Evolutionary conservation across 78 protist genomes (phyloP).

Genomic region (Corallochytrium limacisporum): DNA sequence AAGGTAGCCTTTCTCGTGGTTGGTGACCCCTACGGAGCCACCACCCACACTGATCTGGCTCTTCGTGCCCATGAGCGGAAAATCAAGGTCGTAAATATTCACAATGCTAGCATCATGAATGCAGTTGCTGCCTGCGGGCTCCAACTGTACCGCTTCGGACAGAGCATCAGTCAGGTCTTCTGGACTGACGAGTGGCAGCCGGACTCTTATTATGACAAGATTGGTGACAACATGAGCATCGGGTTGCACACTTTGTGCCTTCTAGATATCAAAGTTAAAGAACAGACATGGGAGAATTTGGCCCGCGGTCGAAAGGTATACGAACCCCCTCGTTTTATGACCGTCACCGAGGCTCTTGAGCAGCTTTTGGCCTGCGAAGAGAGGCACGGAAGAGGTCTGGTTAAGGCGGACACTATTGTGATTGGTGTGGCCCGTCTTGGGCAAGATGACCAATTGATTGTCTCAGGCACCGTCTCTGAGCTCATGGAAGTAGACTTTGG

Average conservation of each 20-base stretch:
- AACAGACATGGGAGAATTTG: constrained; percentile 61
- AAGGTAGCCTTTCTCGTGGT: constrained; percentile 95
- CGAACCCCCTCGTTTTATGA: constrained; percentile 97
- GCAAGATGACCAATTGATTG: background rate
- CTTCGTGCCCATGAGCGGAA: background rate
- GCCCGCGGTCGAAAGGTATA: constrained; percentile 65
- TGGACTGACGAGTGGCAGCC: constrained; percentile 87
- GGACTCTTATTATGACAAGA: constrained; percentile 63
- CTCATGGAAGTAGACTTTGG: constrained; percentile 2
- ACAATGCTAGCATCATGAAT: constrained; percentile 98
- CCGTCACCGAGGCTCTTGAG: constrained; percentile 61
- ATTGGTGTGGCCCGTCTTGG: background rate
- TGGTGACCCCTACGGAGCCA: constrained; percentile 84
- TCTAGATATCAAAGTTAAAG: constrained; percentile 96
- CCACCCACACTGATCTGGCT: constrained; percentile 2
- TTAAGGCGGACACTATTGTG: background rate
- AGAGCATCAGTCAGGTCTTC: constrained; percentile 82
- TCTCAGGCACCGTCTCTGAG: background rate
- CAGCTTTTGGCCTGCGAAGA: constrained; percentile 42
- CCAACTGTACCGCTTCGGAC: constrained; percentile 92
- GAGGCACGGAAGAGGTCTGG: background rate
- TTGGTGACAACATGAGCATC: constrained; percentile 35
- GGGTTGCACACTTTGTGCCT: constrained; percentile 96
- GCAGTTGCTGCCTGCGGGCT: constrained; percentile 96
- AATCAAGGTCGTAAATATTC: constrained; percentile 50